Percentiles rank a stretch among this genome's conserved stretches.
Evolutionary conservation across 2,329 filamentous ascomycete species (phyloP).

Genomic region (Paracoccidioides brasiliensis): DNA sequence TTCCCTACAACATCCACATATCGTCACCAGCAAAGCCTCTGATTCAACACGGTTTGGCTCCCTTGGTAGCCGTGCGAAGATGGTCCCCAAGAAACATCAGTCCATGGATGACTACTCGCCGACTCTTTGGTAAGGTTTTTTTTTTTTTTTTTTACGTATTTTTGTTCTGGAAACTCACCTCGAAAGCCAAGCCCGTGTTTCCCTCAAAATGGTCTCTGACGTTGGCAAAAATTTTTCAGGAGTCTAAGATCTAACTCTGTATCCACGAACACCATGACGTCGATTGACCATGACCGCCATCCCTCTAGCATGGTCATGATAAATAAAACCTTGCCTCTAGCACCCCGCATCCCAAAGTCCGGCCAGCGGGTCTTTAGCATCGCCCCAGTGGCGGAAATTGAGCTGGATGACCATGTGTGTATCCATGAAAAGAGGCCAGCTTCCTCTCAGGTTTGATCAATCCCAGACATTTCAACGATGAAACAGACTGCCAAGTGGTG

Average conservation of each 20-base stretch:
- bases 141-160: background rate
- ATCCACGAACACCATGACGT: conserved; percentile 3
- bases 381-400: background rate
- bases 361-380: background rate
- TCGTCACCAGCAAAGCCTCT: conserved; percentile 7
- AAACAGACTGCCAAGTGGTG: background rate
- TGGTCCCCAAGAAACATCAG: conserved; percentile 16
- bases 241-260: conserved; percentile 1
- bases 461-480: background rate
- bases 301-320: conserved; percentile 1
- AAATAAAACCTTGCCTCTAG: conserved; percentile 1
- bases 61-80: conserved; percentile 17
- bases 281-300: background rate
- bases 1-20: conserved; percentile 12
- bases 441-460: background rate
- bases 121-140: background rate
- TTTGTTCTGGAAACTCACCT: no score
- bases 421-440: background rate
- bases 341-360: background rate
- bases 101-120: conserved; percentile 1
- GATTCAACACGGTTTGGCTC: conserved; percentile 12
- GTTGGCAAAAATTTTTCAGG: background rate
- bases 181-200: background rate
- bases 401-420: conserved; percentile 1
- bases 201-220: background rate